Conservation (phyloP, 148 eudicot species). For the Heliosperma pusillum region DNA sequence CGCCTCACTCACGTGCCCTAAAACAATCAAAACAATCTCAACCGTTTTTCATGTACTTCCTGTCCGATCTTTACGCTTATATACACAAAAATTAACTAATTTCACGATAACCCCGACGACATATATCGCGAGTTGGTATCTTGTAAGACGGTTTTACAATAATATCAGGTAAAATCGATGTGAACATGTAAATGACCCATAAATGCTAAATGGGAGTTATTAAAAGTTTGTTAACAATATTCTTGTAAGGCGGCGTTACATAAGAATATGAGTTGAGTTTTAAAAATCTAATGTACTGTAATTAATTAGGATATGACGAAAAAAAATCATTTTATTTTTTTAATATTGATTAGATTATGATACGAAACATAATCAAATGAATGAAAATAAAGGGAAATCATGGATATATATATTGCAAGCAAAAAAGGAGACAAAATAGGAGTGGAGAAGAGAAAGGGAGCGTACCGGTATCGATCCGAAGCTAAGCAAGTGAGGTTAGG, state of each 20-base stretch:
- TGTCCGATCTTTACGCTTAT: constrained; percentile 18
- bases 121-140: no score
- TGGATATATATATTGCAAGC: background rate
- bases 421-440: background rate
- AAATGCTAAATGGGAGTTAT: no score
- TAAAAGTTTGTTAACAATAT: no score
- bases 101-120: no score
- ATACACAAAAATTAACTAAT: constrained; percentile 3
- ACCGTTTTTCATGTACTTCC: constrained; percentile 15
- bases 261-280: no score
- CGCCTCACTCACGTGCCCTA: background rate
- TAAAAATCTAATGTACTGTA: background rate
- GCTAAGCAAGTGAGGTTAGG: background rate
- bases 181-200: no score
- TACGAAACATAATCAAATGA: background rate
- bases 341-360: no score
- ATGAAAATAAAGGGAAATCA: background rate
- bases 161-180: no score
- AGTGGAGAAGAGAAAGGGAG: background rate
- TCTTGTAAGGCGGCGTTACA: no score
- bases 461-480: constrained; percentile 9
- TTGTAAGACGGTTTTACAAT: no score
- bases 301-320: no score
- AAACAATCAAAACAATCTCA: background rate
- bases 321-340: background rate